phyloP scores from a whole-genome alignment of 2,329 filamentous ascomycete species.

The Xylariaceae sp. region DNA sequence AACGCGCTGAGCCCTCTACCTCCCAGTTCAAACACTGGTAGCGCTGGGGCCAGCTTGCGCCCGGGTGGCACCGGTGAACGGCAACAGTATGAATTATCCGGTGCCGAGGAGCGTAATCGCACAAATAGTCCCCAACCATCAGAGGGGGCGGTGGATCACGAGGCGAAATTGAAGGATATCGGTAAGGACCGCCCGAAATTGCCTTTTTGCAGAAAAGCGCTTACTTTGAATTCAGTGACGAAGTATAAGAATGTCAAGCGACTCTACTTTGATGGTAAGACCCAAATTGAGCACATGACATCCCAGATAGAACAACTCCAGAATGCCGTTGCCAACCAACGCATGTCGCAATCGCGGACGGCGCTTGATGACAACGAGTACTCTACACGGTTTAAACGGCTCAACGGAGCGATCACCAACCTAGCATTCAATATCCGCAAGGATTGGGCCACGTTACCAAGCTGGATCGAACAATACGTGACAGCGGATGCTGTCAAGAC shows the following conservation, averaged over 20 bases:
- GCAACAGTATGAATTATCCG: conserved; percentile 41
- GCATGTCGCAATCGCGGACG: conserved; percentile 88
- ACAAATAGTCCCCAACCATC: conserved; percentile 51
- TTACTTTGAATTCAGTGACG: conserved; percentile 54
- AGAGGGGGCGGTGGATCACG: conserved; percentile 40
- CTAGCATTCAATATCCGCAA: conserved; percentile 94
- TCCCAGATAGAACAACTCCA: conserved; percentile 89
- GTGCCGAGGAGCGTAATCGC: conserved; percentile 42
- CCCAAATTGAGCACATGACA: conserved; percentile 82
- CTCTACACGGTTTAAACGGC: conserved; percentile 75
- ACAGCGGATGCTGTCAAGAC: conserved; percentile 80
- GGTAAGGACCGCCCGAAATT: conserved; percentile 36
- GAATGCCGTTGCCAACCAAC: conserved; percentile 94
- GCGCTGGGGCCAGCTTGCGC: conserved; percentile 37
- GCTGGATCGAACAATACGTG: conserved; percentile 73
- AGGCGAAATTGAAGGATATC: conserved; percentile 54
- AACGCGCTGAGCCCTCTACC: conserved; percentile 41
- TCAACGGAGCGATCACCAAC: conserved; percentile 92
- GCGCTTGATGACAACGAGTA: conserved; percentile 96
- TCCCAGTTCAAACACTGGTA: conserved; percentile 34
- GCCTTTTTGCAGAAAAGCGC: conserved; percentile 8
- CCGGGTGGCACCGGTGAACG: conserved; percentile 35
- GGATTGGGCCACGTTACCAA: conserved; percentile 77
- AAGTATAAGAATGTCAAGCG: conserved; percentile 99
- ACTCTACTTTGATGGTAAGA: conserved; percentile 93